Evolutionary conservation across 2,329 filamentous ascomycete species (phyloP).

Genomic region (Hymenoscyphus scutula): DNA sequence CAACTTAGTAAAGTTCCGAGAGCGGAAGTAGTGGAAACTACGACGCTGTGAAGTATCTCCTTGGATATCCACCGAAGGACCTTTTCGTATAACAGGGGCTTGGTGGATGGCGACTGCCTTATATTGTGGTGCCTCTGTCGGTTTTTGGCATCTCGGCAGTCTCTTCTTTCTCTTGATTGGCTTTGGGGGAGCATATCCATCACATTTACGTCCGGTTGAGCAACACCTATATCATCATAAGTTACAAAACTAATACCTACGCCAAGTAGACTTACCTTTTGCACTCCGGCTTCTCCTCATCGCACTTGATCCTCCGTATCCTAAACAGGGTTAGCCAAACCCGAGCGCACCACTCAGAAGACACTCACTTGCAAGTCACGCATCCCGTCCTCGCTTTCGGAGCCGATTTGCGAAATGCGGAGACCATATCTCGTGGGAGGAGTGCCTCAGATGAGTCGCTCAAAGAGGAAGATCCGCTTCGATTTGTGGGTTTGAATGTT

Average conservation of each 20-base stretch:
- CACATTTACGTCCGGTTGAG: slow-evolving; percentile 22
- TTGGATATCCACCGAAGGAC: slow-evolving; percentile 11
- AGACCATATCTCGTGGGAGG: slow-evolving; percentile 13
- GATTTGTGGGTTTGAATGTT: neutral
- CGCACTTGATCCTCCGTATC: slow-evolving; percentile 24
- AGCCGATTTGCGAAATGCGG: neutral
- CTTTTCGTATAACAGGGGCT: neutral
- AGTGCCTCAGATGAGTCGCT: neutral
- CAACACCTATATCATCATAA: neutral
- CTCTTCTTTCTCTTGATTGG: slow-evolving; percentile 2
- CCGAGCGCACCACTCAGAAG: neutral
- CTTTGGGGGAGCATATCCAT: slow-evolving; percentile 19
- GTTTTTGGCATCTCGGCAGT: neutral
- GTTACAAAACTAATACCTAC: neutral
- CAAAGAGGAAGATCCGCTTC: neutral
- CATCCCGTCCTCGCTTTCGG: slow-evolving; percentile 15
- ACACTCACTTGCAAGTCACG: slow-evolving; percentile 19
- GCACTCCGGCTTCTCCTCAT: slow-evolving; percentile 24
- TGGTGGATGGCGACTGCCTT: neutral
- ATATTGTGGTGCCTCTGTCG: neutral
- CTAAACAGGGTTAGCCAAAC: slow-evolving; percentile 11
- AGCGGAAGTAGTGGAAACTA: slow-evolving; percentile 26
- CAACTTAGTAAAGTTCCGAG: slow-evolving; percentile 18
- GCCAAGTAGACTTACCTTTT: slow-evolving; percentile 7
- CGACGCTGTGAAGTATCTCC: slow-evolving; percentile 17